Base-by-base conservation (phyloP, 2,329 filamentous ascomycete species). In the Hypoxylon sp. region DNA sequence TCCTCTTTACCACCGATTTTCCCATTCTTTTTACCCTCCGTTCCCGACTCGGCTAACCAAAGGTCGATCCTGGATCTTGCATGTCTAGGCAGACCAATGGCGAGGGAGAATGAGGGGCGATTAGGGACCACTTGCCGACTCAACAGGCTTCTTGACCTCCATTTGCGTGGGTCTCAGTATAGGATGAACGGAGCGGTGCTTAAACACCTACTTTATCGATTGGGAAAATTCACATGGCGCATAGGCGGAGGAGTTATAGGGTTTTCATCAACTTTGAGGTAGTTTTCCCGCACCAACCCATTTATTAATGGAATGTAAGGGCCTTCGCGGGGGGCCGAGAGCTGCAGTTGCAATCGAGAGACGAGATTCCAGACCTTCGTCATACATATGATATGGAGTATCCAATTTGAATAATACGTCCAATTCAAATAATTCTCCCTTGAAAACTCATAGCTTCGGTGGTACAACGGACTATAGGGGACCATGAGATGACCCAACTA, bases 11-110 rank as follows among this genome's bases (percentile, higher is more conserved):
- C 49, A 44, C 17, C 44, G 35, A 35, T 50, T 64, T 66, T 62
- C 48, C 53, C 48, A 61, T 69, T 60, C 22, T 60, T 58, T 61
- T 66, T 72, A 68, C 69, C 73, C 73, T 75, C 73, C 72, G 74
- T 61, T 77, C 72, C 68, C 68, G 71, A 74, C 71, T 71, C 70
- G 72, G 74, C 61, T 71, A 74, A 68, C 50, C 63, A 64, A 17
- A 61, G 68, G 73, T 68, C 53, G 72, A 73, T 73, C 72, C 53
- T 63, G 61, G 51, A 62, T 70, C 58, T 68, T 54, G 64, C 58
- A 66, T 67, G 54, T 59, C 13, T 30, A 31, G 31, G 50, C 40
- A 44, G 37, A n/a, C 66, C 61, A 67, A 71, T 69, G 17, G 56
- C 33, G 56, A 11, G 6, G 11, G 25, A 46, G 54, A 46, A 61